Evolutionary conservation across 1,139 yeast genomes (phyloP).

Genomic region (Tardiomyces digboiensis): DNA sequence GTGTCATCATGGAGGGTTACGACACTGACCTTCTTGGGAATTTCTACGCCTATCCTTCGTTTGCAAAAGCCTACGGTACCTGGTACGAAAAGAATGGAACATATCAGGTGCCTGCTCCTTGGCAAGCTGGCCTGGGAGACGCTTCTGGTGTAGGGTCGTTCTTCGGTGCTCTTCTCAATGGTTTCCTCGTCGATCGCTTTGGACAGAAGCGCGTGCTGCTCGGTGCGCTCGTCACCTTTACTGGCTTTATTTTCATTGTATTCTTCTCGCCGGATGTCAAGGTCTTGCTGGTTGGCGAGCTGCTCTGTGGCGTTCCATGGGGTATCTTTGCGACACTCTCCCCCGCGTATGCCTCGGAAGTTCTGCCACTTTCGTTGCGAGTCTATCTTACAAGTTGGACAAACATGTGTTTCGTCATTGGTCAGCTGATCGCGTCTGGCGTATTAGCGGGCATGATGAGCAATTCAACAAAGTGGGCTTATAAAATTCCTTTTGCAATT

Average conservation of each 20-base stretch:
- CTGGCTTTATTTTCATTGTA: slow-evolving; percentile 32
- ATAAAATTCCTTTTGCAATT: slow-evolving; percentile 38
- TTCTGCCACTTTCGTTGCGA: slow-evolving; percentile 36
- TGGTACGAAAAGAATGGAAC: background rate
- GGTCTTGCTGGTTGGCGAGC: slow-evolving; percentile 34
- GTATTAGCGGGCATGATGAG: slow-evolving; percentile 26
- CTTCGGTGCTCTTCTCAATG: slow-evolving; percentile 32
- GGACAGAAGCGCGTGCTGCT: slow-evolving; percentile 34
- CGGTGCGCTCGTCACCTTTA: slow-evolving; percentile 22
- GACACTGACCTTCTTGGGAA: slow-evolving; percentile 30
- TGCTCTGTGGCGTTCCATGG: slow-evolving; percentile 37
- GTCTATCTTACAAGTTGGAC: slow-evolving; percentile 35
- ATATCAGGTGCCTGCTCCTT: slow-evolving; percentile 32
- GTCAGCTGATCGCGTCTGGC: slow-evolving; percentile 35
- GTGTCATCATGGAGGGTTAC: slow-evolving; percentile 40
- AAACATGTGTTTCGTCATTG: slow-evolving; percentile 37
- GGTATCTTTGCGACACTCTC: slow-evolving; percentile 38
- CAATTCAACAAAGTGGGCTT: slow-evolving; percentile 22
- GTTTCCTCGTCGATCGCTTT: slow-evolving; percentile 29
- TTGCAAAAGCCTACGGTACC: slow-evolving; percentile 31
- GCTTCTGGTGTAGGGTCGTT: slow-evolving; percentile 33
- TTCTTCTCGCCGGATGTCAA: slow-evolving; percentile 33
- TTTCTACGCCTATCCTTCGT: slow-evolving; percentile 36
- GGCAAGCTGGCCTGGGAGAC: slow-evolving; percentile 37
- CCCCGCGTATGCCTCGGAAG: slow-evolving; percentile 38